Base-by-base conservation (phyloP, 2,329 filamentous ascomycete genomes). In the Botrytis porri region DNA sequence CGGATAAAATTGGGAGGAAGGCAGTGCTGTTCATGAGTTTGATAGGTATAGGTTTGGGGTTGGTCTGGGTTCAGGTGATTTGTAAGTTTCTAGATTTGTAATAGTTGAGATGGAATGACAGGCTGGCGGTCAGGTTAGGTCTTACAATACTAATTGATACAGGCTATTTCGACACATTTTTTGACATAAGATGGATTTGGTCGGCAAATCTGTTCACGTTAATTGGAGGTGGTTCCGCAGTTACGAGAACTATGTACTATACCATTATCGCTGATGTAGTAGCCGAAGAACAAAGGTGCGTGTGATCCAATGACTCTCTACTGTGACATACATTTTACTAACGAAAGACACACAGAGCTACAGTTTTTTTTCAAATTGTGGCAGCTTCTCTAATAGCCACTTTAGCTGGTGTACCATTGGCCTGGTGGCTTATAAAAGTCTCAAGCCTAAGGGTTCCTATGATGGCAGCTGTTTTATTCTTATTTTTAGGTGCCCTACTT, bases 191-290 rank as follows among this genome's bases (percentile, higher is more conserved):
- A 64, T 72, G 81, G n/a, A 73, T 81, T 35, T 82, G 79, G 78
- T 45, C 80, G 3, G 74, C 77, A 0, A 78, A 82, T 16, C 43
- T 79, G 1, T 76, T 77, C 29, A 29, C 67, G 8, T 61, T 82
- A 2, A 65, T 80, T 45, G 82, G 82, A 9, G 82, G 82, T 9
- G 82, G 82, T 6, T 77, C 78, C 37, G 73, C 80, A 0, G 80
- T 82, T 12, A 37, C 81, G 3, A 70, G 72, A 6, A 79, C 81
- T 9, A 76, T 77, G 9, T 62, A 82, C 8, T 78, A 77, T 12
- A 80, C 81, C 35, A 82, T 83, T 37, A 71, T 82, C 3, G 79
- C 81, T 2, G 82, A 83, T 73, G 75, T 83, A 10, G 76, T 80
- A 0, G 76, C 80, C 0, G 81, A 81, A 45, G 79, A 81, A 3